Evolutionary conservation across 805 yeast genomes (phyloP), one percentile per base, ranked within the genome.

Genomic region (Candida easanensis): DNA sequence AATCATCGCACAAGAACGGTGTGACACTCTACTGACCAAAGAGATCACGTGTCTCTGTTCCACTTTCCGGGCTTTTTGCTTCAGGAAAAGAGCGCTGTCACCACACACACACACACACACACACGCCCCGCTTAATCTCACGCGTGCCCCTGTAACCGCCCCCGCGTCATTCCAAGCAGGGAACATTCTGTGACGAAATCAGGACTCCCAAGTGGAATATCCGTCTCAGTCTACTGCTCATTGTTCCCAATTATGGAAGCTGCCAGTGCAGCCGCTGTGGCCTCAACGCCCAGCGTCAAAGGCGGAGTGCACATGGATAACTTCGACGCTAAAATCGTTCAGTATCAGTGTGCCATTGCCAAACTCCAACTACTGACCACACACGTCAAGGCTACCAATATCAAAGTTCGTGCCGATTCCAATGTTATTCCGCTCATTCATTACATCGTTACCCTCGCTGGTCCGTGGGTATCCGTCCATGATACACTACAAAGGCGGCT

Each of bases 241-340:
- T 19, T 30, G 7, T 13, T 32, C 22, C 17, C 10, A 4, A 11
- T 21, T 17, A 50, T 50, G 54, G 38, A 34, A 28, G 21, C 42
- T 11, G 50, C 50, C 15, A 39, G 43, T 22, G 50, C 52, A 6
- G 52, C 54, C 4, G 49, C 54, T 8, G 41, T 33, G 27, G 52
- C 52, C 0, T 58, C 72, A 0, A 50, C 62, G 9, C 64, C 68
- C 10, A 52, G 51, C 10, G 40, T 62, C 11, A 62, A 56, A 34
- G 66, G 64, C 16, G 59, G 67, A 2, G 56, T 64, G 11, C 48
- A 60, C 11, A 47, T 79, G 44, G 76, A 73, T 51, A 64, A 76
- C 2, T 64, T 72, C 37, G 88, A 82, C 50, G 77, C 80, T 13
- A 73, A 74, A 47, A 67, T 79, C 18, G 60, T 82, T 4, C 86